Base-by-base conservation (phyloP, 2,329 filamentous ascomycete genomes). In the Juglanconis sp. region DNA sequence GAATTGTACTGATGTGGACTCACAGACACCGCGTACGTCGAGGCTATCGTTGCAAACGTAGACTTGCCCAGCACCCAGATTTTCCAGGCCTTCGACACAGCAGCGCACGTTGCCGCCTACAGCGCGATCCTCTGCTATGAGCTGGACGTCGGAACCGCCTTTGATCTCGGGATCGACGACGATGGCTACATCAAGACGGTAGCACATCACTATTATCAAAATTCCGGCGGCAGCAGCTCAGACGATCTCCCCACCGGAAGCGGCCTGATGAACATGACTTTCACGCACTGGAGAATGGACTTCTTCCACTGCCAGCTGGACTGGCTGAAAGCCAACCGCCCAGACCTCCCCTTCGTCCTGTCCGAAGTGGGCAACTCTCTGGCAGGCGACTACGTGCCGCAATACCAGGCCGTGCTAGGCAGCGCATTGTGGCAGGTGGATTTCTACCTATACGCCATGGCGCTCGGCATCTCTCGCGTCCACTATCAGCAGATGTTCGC, bases 321-420 rank as follows among this genome's bases (percentile, higher is more conserved):
- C 42, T 73, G 69, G 66, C 65, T 73, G 15, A 57, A 66, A 36
- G 55, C 64, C n/a, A 71, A 72, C 57, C 56, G 64, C 24, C 68
- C 70, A 2, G 67, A 69, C 10, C 61, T 73, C 15, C 65, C 68
- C 1, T 74, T 73, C 56, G 68, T 74, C 34, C 60, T 74, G 17
- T 69, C 69, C 49, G 72, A 74, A 58, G 69, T 74, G 5, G 72
- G 72, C 52, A 74, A 73, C 61, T 72, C 70, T 11, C 67, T 74
- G 0, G 59, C 67, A 10, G 46, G n/a, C 5, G 68, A 64, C 8
- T 69, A 73, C 60, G 65, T 60, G 8, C 71, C 70, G 51, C 63
- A 66, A 53, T 73, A 70, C 57, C 71, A 73, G 56, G 68, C 68
- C 2, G 66, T 68, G 9, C 69, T 74, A n/a, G 72, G 72, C 7